Conservation (phyloP, 345 rosid species). For the Dimocarpus longan region DNA sequence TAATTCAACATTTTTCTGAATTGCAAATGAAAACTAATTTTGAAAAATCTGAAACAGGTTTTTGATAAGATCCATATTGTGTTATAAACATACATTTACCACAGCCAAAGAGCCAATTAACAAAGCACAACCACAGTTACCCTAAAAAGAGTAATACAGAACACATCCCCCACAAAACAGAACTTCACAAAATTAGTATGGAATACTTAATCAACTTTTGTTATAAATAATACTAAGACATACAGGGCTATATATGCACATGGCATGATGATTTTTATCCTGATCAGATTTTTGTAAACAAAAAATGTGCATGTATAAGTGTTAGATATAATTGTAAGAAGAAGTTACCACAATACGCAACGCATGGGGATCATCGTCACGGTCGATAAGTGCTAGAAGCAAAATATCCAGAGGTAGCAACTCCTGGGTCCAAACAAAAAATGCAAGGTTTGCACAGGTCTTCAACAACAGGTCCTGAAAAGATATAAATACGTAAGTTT, state of each 20-base stretch:
- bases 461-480: constrained; percentile 69
- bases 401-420: constrained; percentile 93
- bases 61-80: constrained; percentile 7
- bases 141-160: background rate
- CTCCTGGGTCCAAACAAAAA: constrained; percentile 88
- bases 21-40: background rate
- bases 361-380: constrained; percentile 96
- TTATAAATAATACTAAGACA: background rate
- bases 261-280: constrained; percentile 3
- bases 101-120: constrained; percentile 4
- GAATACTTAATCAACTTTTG: background rate
- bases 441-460: constrained; percentile 72
- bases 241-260: background rate
- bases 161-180: background rate
- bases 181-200: background rate
- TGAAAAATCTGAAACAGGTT: background rate
- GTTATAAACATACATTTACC: background rate
- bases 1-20: background rate
- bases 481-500: constrained; percentile 24
- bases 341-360: constrained; percentile 79
- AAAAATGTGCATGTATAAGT: constrained; percentile 11
- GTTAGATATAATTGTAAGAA: constrained; percentile 14
- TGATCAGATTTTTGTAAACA: background rate
- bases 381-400: constrained; percentile 89
- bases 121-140: background rate